phyloP scores from a whole-genome alignment of 257 asterid genomes.

The Gentiana straminea region DNA sequence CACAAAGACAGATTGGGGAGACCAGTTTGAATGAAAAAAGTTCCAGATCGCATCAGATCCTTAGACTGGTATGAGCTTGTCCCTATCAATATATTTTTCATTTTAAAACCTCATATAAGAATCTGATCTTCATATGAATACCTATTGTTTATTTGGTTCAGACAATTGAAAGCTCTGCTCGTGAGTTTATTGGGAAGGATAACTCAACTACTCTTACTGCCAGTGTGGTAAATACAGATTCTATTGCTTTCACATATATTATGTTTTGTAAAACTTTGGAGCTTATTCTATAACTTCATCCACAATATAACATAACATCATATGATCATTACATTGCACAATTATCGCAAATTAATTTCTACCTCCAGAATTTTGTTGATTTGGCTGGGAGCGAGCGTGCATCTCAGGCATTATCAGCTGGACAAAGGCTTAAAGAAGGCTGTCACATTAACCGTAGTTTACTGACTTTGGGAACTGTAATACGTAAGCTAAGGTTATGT shows the following conservation, averaged over 20 bases:
- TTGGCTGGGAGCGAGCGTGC: conserved; percentile 99
- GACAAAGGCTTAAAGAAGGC: conserved; percentile 97
- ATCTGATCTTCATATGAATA: neutral
- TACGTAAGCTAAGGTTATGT: conserved; percentile 82
- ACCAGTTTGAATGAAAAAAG: conserved; percentile 88
- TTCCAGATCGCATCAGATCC: conserved; percentile 99
- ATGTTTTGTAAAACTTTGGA: neutral
- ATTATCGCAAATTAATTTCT: conserved; percentile 7
- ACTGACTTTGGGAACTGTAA: conserved; percentile 80
- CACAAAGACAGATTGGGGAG: conserved; percentile 88
- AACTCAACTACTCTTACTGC: conserved; percentile 97
- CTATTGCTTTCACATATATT: neutral
- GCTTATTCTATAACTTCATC: conserved; percentile 2
- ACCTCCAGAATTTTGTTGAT: conserved; percentile 92
- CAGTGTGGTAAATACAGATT: conserved; percentile 66
- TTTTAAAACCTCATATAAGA: neutral
- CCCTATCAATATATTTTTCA: conserved; percentile 7
- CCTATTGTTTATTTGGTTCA: conserved; percentile 21
- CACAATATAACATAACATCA: neutral
- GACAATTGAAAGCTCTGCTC: conserved; percentile 98
- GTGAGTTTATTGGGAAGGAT: conserved; percentile 88
- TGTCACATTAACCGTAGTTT: conserved; percentile 99
- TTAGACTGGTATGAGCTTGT: conserved; percentile 61
- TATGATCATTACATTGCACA: too few species aligned
- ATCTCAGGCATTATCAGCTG: conserved; percentile 88